phyloP scores from a whole-genome alignment of 202 grass and related monocot genomes.

The Setaria viridis region DNA sequence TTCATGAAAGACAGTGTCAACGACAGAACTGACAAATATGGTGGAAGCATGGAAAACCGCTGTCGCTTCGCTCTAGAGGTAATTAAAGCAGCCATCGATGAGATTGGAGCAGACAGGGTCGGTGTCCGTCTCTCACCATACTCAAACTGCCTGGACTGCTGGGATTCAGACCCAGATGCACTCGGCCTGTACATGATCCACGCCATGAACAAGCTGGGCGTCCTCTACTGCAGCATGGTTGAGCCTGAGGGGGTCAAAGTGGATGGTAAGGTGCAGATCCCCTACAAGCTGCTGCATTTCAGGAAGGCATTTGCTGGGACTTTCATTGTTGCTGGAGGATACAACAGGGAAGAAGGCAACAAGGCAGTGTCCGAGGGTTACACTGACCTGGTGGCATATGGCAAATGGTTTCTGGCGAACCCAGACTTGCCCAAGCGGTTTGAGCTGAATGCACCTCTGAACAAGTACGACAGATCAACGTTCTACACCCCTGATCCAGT shows the following conservation, averaged over 20 bases:
- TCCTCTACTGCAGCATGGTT: constrained; percentile 68
- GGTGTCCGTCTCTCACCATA: constrained; percentile 66
- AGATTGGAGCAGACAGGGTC: constrained; percentile 61
- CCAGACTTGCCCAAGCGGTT: constrained; percentile 64
- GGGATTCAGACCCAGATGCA: constrained; percentile 65
- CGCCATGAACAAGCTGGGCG: constrained; percentile 51
- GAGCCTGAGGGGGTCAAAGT: constrained; percentile 59
- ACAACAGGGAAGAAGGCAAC: constrained; percentile 66
- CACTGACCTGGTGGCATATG: constrained; percentile 67
- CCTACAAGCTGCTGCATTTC: constrained; percentile 59
- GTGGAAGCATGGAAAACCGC: constrained; percentile 59
- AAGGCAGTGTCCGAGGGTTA: constrained; percentile 56
- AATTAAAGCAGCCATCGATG: constrained; percentile 50
- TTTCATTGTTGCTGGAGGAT: constrained; percentile 61
- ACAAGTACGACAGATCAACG: constrained; percentile 51
- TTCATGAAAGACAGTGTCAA: constrained; percentile 76
- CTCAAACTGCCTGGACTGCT: constrained; percentile 52
- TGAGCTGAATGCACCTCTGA: constrained; percentile 64
- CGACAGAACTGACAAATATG: constrained; percentile 61
- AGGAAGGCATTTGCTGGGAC: constrained; percentile 59
- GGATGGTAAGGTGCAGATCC: constrained; percentile 41
- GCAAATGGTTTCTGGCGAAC: constrained; percentile 65
- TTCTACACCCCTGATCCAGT: constrained; percentile 64
- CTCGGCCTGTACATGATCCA: constrained; percentile 70
- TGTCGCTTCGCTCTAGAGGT: constrained; percentile 67